A percentile compares a stretch with the other conserved stretches of the same genome.
These are phyloP conservation scores for Delphinella strobiligena DNA, from an alignment of 2,329 filamentous ascomycete genomes.

Conservation along the genomic window DNA sequence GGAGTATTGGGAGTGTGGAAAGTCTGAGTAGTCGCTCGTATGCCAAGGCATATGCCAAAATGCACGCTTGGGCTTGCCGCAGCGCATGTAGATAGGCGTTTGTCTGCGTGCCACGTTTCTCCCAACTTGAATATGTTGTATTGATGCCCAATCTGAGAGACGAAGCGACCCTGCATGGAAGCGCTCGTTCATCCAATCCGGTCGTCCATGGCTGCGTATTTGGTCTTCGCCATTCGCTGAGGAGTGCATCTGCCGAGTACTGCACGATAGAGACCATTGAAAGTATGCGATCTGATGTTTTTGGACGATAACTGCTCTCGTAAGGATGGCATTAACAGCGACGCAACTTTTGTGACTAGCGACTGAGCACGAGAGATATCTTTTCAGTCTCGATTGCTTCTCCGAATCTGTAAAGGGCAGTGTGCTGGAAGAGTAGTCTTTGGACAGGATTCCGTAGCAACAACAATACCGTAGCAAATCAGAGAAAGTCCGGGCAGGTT, in stretches of 20 bases:
- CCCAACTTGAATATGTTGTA: background rate
- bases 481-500: no score
- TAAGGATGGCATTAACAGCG: background rate
- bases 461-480: no score
- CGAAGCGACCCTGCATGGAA: background rate
- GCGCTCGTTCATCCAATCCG: background rate
- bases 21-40: background rate
- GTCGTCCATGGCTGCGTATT: background rate
- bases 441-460: no score
- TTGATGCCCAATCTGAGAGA: background rate
- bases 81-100: background rate
- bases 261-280: background rate
- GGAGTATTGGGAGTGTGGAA: background rate
- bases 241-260: background rate
- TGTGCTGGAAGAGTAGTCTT: no score
- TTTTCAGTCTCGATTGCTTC: no score
- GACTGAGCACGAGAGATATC: no score
- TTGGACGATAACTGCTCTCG: background rate
- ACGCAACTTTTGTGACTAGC: no score
- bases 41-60: background rate
- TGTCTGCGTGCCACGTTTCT: background rate
- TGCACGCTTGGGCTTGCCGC: background rate
- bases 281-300: background rate
- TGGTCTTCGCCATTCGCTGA: background rate
- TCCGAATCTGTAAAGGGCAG: no score